Evolutionary conservation across 1,139 yeast genomes (phyloP), one percentile per base, ranked within the genome.

Genomic region (Kodamaea alishanica): DNA sequence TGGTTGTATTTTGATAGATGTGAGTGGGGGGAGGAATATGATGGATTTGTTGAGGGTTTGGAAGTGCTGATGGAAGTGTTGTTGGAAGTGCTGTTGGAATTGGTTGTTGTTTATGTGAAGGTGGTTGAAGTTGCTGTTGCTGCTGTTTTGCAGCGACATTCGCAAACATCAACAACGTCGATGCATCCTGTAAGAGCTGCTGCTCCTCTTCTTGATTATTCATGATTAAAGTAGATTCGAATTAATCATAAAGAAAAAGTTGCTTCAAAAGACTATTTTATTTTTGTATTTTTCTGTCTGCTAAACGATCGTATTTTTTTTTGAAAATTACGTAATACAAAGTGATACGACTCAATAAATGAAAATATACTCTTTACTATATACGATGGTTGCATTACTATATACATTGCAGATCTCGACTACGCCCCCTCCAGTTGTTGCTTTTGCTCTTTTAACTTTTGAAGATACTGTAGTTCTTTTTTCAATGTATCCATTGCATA

Each of bases 101-200:
- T 24, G 32, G 34, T 11, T 8, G 41, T 30, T 26, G 38, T n/a
- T 27, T 33, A 1, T 20, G 43, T 8, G 24, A 37, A 3, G 30
- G 37, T 8, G 26, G 39, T 29, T 24, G 45, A 30, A 35, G 47
- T 12, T 47, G 48, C 25, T 47, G 49, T 37, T 66, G 69, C 40
- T 65, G 72, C 35, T 67, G 73, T 43, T 69, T 55, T 8, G 79
- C 76, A 9, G 79, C 80, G 26, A 73, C 74, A 47, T 72, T 77
- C 24, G 84, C 82, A 57, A 80, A 78, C 83, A 78, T 75, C 43
- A 79, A 62, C 38, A 80, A 61, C 15, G 84, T 76, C n/a, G 84
- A 77, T 2, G 86, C 85, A 61, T 79, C 84, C 49, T 76, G 78
- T 10, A 77, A 60, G 24, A 76, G 63, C 54, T 66, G 73, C 40